Evolutionary conservation across 208 protist species (phyloP), one percentile per base, ranked within the genome.

Genomic region (Acanthamoeba healyi): DNA sequence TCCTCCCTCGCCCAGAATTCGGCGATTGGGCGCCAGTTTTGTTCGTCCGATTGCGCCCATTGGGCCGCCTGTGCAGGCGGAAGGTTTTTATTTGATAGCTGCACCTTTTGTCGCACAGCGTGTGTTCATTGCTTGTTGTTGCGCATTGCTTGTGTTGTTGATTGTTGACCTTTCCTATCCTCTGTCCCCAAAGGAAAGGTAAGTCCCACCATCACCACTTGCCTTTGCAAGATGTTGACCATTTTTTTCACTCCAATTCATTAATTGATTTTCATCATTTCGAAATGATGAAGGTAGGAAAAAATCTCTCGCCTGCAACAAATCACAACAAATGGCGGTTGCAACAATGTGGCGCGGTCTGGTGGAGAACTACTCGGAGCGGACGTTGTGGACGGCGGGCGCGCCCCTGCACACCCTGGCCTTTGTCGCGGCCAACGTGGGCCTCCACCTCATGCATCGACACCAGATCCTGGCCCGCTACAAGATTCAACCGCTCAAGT

Each of bases 401-500:
- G 14, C 81, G 40, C 34, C 38, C 15, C n/a, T 89, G 42, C 81
- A 89, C 24, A 32, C 81, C 32, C 6, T 65, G 5, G 24, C 54
- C 51, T 89, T 89, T 29, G 26, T 89, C n/a, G 17, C 9, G 7
- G 6, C 65, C 19, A 89, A 89, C 81, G 7, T 89, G 7, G n/a
- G 12, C 51, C 51, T 89, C 19, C 42, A 89, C 51, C 51, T 56
- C 22, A 38, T 65, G 81, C 81, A 89, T 65, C 81, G 81, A 40
- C 42, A 56, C 81, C 24, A 89, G 2, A 24, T 89, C 3, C 54
- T 89, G 5, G n/a, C 14, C 15, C 81, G 51, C 49, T 89, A 89
- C 81, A 89, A 89, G 81, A 89, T 89, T 46, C 81, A 89, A 65
- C 44, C 24, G 15, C 42, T 29, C 1, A 89, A 89, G 49, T 89